Conservation (phyloP, 306 rosid species). For the Rubus idaeus region DNA sequence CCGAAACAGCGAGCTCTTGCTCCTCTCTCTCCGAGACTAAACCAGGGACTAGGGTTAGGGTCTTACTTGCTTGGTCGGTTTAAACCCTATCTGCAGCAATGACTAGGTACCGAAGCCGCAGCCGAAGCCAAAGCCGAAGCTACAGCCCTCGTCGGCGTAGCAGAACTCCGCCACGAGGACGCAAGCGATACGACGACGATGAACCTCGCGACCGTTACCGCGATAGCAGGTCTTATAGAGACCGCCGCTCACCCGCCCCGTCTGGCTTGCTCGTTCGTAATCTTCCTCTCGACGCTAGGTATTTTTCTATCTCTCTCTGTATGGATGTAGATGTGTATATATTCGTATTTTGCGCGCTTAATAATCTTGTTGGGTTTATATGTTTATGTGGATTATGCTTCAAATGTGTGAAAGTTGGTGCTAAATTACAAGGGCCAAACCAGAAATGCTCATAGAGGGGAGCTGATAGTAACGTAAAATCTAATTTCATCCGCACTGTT, state of each 20-base stretch:
- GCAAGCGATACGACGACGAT: constrained; percentile 77
- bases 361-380: neutral
- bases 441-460: neutral
- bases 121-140: constrained; percentile 91
- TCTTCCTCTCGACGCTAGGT: constrained; percentile 96
- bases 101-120: constrained; percentile 84
- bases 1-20: neutral
- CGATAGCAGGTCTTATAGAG: constrained; percentile 66
- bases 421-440: neutral
- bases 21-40: neutral
- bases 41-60: constrained; percentile 38
- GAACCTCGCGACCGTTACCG: constrained; percentile 51
- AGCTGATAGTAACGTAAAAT: neutral
- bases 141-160: constrained; percentile 92
- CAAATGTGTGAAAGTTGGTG: neutral
- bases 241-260: constrained; percentile 88
- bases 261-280: constrained; percentile 96
- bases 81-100: constrained; percentile 24
- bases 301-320: neutral
- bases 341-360: neutral
- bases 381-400: neutral
- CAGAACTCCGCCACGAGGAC: constrained; percentile 74
- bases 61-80: constrained; percentile 9
- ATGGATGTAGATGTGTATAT: neutral
- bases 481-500: too few species aligned